Evolutionary conservation across 441 rosid genomes (phyloP), one percentile per base, ranked within the genome.

Genomic region (Adansonia grandidieri): DNA sequence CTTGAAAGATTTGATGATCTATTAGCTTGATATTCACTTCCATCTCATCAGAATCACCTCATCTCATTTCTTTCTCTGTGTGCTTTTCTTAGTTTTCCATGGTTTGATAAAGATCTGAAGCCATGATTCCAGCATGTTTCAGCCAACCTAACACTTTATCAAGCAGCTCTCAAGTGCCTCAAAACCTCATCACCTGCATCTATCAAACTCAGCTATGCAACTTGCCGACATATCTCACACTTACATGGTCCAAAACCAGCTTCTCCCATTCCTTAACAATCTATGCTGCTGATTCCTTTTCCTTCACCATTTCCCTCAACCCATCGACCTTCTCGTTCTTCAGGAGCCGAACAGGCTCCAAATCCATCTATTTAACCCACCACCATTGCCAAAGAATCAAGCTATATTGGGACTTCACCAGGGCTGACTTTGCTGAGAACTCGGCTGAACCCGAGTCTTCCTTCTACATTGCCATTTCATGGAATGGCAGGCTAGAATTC

Each of bases 321-420:
- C 86, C 88, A 9, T 81, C 88, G 11, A 73, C 88, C 71, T 88
- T 89, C 73, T 84, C 90, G 3, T 83, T 89, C 84, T 85, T 89
- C 70, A 73, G 85, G 48, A 82, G 42, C 83, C 79, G 84, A 1
- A 80, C 82, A 5, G 93, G 90, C 15, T 89, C 93, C 73, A 89
- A 89, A 75, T 85, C 93, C 78, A 77, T 87, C 79, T 80, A 67
- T 74, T 64, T 86, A 32, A 71, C 85, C 74, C 81, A 73, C 82
- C 88, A 79, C 9, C 86, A 85, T 68, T 77, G 67, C 79, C 86
- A 80, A n/a, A 84, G 78, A 77, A 78, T 89, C 85, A 86, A 85
- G 86, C 87, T 89, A 5, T 79, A 85, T 42, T 88, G 92, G 89
- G 91, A 88, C 71, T 88, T 89, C 84, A 88, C 86, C 45, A 71